A percentile compares a stretch with the other conserved stretches of the same genome.
These are phyloP conservation scores for Talaromyces islandicus DNA, from an alignment of 2,329 filamentous ascomycete species.

Conservation along the genomic window DNA sequence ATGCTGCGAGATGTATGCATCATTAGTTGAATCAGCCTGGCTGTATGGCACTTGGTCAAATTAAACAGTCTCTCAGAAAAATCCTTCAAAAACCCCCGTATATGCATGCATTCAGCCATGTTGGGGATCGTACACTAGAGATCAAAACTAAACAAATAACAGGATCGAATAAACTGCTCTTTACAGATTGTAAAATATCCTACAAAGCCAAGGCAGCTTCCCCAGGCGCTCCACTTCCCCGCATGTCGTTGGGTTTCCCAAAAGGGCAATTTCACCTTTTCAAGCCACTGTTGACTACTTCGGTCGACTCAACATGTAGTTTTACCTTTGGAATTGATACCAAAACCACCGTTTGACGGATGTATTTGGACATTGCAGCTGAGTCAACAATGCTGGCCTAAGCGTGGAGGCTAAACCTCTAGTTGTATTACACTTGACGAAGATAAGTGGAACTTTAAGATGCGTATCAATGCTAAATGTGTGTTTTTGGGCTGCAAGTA, in stretches of 20 bases:
- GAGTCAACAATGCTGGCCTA: conserved; percentile 49
- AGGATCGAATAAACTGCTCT: background rate
- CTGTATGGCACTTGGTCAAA: background rate
- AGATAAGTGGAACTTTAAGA: conserved; percentile 37
- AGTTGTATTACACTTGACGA: conserved; percentile 43
- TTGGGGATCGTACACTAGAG: background rate
- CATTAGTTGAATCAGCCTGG: background rate
- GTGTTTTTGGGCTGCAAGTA: conserved; percentile 35
- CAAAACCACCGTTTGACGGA: background rate
- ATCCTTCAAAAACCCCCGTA: background rate
- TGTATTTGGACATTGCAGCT: conserved; percentile 19
- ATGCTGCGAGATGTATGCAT: background rate
- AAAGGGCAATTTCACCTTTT: conserved; percentile 17
- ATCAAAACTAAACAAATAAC: background rate
- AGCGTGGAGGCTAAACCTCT: conserved; percentile 29
- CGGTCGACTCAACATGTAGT: background rate
- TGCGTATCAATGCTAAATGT: conserved; percentile 10
- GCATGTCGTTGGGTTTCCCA: background rate
- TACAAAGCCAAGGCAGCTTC: background rate
- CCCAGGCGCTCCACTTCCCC: background rate
- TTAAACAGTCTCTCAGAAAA: background rate
- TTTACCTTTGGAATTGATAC: background rate
- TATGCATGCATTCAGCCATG: background rate
- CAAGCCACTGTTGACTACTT: conserved; percentile 23
- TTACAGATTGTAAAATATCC: background rate